Conservation (phyloP, 192 early-diverging fungal species). For the Lunasporangiospora selenospora region DNA sequence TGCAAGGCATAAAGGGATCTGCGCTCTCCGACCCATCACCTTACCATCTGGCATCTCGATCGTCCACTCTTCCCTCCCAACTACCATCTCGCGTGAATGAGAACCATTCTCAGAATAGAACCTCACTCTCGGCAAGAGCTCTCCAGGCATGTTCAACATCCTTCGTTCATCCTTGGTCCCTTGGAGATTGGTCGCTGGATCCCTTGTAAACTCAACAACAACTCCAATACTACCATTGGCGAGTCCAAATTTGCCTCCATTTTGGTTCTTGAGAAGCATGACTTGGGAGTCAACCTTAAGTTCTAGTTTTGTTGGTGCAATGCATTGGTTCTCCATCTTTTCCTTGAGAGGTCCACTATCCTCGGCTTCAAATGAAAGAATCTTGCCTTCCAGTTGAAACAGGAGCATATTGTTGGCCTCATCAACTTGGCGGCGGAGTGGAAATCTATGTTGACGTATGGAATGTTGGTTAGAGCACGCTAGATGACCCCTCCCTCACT, state of each 20-base stretch:
- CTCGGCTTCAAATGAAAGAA: conserved; percentile 47
- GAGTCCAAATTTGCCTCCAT: conserved; percentile 51
- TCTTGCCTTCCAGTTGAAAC: conserved; percentile 54
- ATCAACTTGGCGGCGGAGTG: conserved; percentile 66
- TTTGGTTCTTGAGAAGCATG: conserved; percentile 79
- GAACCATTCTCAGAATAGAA: conserved; percentile 6
- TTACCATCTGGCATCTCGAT: conserved; percentile 16
- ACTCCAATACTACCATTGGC: conserved; percentile 89
- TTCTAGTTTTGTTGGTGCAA: conserved; percentile 67
- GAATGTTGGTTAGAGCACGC: too few species aligned
- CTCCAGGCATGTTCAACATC: conserved; percentile 13
- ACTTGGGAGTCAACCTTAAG: conserved; percentile 86
- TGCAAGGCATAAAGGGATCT: conserved; percentile 77
- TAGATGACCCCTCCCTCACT: too few species aligned
- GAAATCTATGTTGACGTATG: conserved; percentile 31
- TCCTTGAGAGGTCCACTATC: conserved; percentile 47
- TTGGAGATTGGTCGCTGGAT: conserved; percentile 13
- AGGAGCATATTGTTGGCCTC: conserved; percentile 67
- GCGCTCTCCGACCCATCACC: conserved; percentile 14
- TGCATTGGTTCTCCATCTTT: conserved; percentile 56
- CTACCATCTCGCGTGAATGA: conserved; percentile 13
- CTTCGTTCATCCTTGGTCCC: background rate
- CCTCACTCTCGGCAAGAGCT: conserved; percentile 17
- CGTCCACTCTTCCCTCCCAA: conserved; percentile 32
- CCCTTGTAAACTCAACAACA: conserved; percentile 40